Evolutionary conservation across 2,329 filamentous ascomycete species (phyloP).

Genomic region (Trichoderma atroviride): DNA sequence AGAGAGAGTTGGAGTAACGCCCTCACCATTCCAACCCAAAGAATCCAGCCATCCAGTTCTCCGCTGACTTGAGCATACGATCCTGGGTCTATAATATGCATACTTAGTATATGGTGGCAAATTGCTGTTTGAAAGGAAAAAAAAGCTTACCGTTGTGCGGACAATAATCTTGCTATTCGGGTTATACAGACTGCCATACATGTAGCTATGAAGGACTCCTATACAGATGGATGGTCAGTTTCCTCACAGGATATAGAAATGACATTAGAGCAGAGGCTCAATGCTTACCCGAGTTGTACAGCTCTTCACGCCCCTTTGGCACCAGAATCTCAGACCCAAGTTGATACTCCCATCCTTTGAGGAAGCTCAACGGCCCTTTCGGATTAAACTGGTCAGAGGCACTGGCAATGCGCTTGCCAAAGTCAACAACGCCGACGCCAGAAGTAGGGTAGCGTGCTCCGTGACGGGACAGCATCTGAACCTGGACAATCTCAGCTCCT

Average conservation of each 20-base stretch:
- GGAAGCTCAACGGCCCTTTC: conserved; percentile 62
- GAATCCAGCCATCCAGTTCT: conserved; percentile 79
- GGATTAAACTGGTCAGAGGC: conserved; percentile 57
- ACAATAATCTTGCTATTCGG: conserved; percentile 72
- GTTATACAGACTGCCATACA: conserved; percentile 72
- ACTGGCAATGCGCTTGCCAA: conserved; percentile 61
- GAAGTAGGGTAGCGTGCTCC: conserved; percentile 73
- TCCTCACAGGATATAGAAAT: background rate
- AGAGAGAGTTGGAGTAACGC: background rate
- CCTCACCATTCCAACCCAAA: conserved; percentile 70
- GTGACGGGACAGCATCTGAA: conserved; percentile 73
- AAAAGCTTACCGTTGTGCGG: conserved; percentile 61
- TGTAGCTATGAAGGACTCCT: conserved; percentile 71
- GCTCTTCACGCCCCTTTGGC: conserved; percentile 70
- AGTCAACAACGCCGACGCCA: conserved; percentile 55
- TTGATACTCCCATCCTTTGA: conserved; percentile 69
- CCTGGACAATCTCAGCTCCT: conserved; percentile 68
- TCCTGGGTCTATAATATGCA: conserved; percentile 61
- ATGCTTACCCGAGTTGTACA: conserved; percentile 62
- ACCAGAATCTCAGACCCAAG: conserved; percentile 73
- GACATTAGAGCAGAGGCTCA: background rate
- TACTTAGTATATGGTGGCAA: background rate
- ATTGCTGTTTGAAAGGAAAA: no score
- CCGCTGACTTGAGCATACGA: conserved; percentile 75
- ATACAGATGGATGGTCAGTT: background rate